Evolutionary conservation across 257 asterid species (phyloP).

Genomic region (Jacaranda copaia): DNA sequence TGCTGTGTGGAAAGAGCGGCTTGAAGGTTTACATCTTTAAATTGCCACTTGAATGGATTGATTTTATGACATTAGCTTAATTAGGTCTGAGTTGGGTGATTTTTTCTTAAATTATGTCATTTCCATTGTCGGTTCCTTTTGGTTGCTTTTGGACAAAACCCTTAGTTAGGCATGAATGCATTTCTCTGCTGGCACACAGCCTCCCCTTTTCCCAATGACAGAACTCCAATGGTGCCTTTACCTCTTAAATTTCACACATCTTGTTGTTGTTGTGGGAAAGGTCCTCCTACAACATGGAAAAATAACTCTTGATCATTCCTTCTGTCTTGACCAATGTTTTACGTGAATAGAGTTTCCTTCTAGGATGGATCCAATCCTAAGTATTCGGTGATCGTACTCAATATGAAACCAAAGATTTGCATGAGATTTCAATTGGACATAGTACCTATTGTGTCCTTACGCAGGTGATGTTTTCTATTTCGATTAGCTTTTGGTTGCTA

Average conservation of each 20-base stretch:
- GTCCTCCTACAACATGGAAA: background rate
- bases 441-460: background rate
- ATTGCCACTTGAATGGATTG: conserved; percentile 20
- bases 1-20: conserved; percentile 98
- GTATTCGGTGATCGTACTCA: background rate
- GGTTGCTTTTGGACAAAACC: background rate
- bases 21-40: conserved; percentile 70
- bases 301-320: background rate
- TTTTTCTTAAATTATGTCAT: background rate
- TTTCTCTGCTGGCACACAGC: background rate
- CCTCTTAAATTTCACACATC: background rate
- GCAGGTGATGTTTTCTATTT: background rate
- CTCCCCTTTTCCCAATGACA: background rate
- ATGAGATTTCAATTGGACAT: background rate
- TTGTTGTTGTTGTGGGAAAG: background rate
- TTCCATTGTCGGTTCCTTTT: conserved; percentile 5
- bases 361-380: no score
- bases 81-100: background rate
- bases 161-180: conserved; percentile 10
- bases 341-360: no score
- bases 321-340: background rate
- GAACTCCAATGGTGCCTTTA: conserved; percentile 10
- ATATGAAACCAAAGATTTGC: background rate
- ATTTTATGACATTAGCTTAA: conserved; percentile 5
- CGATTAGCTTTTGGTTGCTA: background rate